Evolutionary conservation across 2,329 filamentous ascomycete genomes (phyloP).

Genomic region (Fusarium veterinarium): DNA sequence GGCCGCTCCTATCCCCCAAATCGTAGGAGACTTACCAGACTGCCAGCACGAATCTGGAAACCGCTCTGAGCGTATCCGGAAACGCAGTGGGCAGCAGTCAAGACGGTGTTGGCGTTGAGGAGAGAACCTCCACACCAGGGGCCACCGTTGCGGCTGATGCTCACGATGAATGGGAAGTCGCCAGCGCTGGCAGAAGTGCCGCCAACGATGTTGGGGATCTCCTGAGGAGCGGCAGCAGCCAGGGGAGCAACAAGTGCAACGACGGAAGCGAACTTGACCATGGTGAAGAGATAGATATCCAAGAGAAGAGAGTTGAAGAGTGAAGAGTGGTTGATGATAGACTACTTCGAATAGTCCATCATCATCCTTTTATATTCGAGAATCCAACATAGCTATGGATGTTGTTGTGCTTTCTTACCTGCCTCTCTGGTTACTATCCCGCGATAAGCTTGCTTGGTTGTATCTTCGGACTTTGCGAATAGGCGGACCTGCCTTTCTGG

Average conservation of each 20-base stretch:
- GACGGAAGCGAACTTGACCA: conserved; percentile 30
- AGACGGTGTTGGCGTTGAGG: conserved; percentile 47
- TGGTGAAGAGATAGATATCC: conserved; percentile 2
- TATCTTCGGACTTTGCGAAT: neutral
- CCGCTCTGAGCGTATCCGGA: conserved; percentile 11
- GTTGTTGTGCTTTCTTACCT: neutral
- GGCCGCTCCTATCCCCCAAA: accelerated
- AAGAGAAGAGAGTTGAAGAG: conserved; percentile 23
- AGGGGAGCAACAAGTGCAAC: conserved; percentile 24
- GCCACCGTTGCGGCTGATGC: conserved; percentile 23
- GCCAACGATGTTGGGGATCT: conserved; percentile 40
- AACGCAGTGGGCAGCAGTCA: conserved; percentile 48
- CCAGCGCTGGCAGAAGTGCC: conserved; percentile 38
- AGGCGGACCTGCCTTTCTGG: conserved; percentile 22
- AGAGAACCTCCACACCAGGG: conserved; percentile 48
- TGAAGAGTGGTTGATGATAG: conserved; percentile 7
- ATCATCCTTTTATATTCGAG: conserved; percentile 10
- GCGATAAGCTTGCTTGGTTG: conserved; percentile 20
- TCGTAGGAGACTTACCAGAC: conserved; percentile 17
- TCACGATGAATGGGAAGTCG: conserved; percentile 50
- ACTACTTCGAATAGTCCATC: neutral
- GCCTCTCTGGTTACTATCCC: conserved; percentile 4
- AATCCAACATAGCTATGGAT: neutral
- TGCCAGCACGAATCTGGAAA: conserved; percentile 46
- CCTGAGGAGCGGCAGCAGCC: conserved; percentile 25